Conservation (phyloP, 2,329 filamentous ascomycete genomes). For the Botrytis byssoidea region DNA sequence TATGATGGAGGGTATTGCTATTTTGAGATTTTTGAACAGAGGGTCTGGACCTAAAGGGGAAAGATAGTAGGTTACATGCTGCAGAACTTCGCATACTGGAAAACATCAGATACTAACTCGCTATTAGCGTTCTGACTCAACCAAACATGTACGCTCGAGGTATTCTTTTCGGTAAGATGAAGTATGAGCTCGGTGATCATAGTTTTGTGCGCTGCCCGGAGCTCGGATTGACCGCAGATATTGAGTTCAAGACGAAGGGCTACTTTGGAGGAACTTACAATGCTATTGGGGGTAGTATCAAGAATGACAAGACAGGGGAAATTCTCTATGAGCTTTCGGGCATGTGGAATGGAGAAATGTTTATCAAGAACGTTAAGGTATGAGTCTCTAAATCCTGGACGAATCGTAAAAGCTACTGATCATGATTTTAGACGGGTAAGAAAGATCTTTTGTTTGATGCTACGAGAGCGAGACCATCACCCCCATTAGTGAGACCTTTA, state of each 20-base stretch:
- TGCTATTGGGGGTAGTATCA: constrained; percentile 88
- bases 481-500: constrained; percentile 71
- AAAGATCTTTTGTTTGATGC: constrained; percentile 91
- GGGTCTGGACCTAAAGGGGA: constrained; percentile 69
- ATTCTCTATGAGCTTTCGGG: constrained; percentile 88
- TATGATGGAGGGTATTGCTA: constrained; percentile 95
- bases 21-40: constrained; percentile 77
- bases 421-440: constrained; percentile 69
- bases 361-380: constrained; percentile 78
- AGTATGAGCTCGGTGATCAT: constrained; percentile 96
- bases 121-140: constrained; percentile 72
- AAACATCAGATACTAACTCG: not conserved
- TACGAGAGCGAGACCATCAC: constrained; percentile 69
- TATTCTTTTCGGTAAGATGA: constrained; percentile 98
- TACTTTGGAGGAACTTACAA: constrained; percentile 97
- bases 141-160: constrained; percentile 99
- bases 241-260: constrained; percentile 98
- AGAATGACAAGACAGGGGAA: constrained; percentile 82
- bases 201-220: constrained; percentile 91
- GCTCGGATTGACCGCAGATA: constrained; percentile 78
- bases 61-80: constrained; percentile 55
- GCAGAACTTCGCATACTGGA: too few relatives aligned
- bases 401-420: constrained; percentile 19
- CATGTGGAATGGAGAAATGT: constrained; percentile 94
- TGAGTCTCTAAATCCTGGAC: constrained; percentile 33